Conservation (phyloP, 768 basidiomycete genomes). For the Termitomyces sp. region DNA sequence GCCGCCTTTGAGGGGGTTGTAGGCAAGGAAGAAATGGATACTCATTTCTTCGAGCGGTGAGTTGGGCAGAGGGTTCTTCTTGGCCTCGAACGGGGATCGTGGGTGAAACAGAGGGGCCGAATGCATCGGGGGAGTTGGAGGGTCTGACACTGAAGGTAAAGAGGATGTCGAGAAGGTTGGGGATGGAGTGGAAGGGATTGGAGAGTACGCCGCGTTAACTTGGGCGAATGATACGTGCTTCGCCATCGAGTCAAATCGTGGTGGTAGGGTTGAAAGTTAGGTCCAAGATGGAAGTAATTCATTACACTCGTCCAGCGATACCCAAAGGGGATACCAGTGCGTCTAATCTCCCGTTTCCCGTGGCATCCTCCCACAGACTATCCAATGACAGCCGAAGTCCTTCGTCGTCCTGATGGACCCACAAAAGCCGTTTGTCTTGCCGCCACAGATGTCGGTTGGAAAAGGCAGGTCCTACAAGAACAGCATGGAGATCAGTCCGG, state of each 20-base stretch:
- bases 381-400: background rate
- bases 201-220: slow-evolving; percentile 33
- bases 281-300: slow-evolving; percentile 5
- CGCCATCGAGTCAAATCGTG: slow-evolving; percentile 19
- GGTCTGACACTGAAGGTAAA: slow-evolving; percentile 30
- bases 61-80: slow-evolving; percentile 20
- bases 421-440: background rate
- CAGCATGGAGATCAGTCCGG: background rate
- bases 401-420: background rate
- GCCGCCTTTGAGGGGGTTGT: slow-evolving; percentile 21
- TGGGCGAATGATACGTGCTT: slow-evolving; percentile 41
- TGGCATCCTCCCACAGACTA: slow-evolving; percentile 2
- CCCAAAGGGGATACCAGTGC: slow-evolving; percentile 11
- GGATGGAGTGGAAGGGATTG: slow-evolving; percentile 30
- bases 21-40: slow-evolving; percentile 40
- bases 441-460: background rate
- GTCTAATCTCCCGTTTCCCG: background rate
- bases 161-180: slow-evolving; percentile 33
- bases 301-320: slow-evolving; percentile 1
- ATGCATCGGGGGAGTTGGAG: slow-evolving; percentile 29
- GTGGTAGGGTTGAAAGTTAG: slow-evolving; percentile 11
- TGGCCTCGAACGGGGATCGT: slow-evolving; percentile 16
- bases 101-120: slow-evolving; percentile 30
- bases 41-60: slow-evolving; percentile 26
- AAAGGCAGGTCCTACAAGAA: slow-evolving; percentile 6